Evolutionary conservation across 2,329 filamentous ascomycete genomes (phyloP).

Genomic region (Botrytis fabae): DNA sequence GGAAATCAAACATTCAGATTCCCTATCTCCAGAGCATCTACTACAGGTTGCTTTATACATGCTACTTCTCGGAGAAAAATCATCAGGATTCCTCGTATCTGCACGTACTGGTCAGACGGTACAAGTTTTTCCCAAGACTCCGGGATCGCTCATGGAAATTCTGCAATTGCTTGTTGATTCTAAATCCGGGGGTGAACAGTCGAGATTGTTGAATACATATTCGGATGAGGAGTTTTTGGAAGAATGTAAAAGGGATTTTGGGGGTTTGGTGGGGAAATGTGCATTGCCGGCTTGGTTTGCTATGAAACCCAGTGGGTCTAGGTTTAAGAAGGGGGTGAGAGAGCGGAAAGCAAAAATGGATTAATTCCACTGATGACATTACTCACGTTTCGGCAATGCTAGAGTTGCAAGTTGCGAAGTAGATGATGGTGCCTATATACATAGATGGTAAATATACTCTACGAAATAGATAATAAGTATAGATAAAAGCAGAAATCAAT

Average conservation of each 20-base stretch:
- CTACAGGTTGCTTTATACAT: slow-evolving; percentile 18
- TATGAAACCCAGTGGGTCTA: slow-evolving; percentile 2
- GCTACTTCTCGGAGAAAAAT: not conserved
- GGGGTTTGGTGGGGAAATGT: slow-evolving; percentile 12
- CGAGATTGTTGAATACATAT: slow-evolving; percentile 14
- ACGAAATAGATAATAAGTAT: not conserved
- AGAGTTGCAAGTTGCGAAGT: not conserved
- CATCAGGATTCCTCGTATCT: slow-evolving; percentile 10
- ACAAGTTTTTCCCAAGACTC: slow-evolving; percentile 4
- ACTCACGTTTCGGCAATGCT: too few species aligned
- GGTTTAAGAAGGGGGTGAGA: not conserved
- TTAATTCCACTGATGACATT: not conserved
- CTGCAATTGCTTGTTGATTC: slow-evolving; percentile 12
- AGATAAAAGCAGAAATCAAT: not conserved
- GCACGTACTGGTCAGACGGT: slow-evolving; percentile 20
- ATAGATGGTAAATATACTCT: not conserved
- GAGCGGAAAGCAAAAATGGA: not conserved
- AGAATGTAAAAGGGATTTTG: slow-evolving; percentile 8
- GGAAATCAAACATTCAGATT: slow-evolving; percentile 19
- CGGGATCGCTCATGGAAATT: not conserved
- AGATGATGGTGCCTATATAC: not conserved
- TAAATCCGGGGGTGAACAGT: slow-evolving; percentile 1
- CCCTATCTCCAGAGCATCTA: slow-evolving; percentile 8
- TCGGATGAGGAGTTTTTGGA: slow-evolving; percentile 17
- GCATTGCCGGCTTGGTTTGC: slow-evolving; percentile 22